These are phyloP conservation scores for Phytopythium boreale DNA, from an alignment of 352 stramenopile species.

Conservation along the genomic window DNA sequence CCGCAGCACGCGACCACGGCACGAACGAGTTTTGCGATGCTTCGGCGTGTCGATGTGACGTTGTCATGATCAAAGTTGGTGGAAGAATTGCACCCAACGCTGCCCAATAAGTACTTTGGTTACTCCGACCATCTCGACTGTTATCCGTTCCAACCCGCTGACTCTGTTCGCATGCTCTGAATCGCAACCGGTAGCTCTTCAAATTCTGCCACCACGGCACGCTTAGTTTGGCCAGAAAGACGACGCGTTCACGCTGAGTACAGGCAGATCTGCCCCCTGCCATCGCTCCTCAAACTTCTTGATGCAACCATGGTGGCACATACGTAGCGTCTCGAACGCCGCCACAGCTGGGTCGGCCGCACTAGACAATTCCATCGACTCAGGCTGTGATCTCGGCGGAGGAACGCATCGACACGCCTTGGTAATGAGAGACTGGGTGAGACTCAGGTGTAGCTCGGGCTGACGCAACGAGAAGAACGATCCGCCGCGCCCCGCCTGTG, in stretches of 20 bases:
- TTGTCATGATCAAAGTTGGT: too few species aligned
- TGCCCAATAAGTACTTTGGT: too few species aligned
- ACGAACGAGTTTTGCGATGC: too few species aligned
- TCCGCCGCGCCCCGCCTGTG: constrained; percentile 66
- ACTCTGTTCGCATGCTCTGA: neutral
- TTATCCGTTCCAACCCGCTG: too few species aligned
- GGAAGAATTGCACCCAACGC: too few species aligned
- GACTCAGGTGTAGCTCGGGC: constrained; percentile 43
- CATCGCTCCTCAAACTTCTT: constrained; percentile 53
- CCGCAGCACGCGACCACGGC: too few species aligned
- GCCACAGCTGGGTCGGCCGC: constrained; percentile 4
- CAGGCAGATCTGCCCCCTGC: constrained; percentile 30
- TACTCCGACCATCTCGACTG: neutral
- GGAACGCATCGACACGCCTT: constrained; percentile 42
- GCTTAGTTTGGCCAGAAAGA: constrained; percentile 46
- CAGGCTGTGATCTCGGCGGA: neutral
- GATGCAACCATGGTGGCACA: constrained; percentile 64
- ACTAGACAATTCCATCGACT: too few species aligned
- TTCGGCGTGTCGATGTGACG: too few species aligned
- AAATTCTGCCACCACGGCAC: neutral
- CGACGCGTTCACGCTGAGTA: constrained; percentile 42
- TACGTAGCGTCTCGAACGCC: constrained; percentile 45
- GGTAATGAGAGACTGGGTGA: constrained; percentile 36
- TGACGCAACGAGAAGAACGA: constrained; percentile 63
- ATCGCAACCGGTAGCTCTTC: neutral